These are phyloP conservation scores for Colletotrichum nymphaeae DNA, from an alignment of 2,329 filamentous ascomycete genomes.

Conservation along the genomic window DNA sequence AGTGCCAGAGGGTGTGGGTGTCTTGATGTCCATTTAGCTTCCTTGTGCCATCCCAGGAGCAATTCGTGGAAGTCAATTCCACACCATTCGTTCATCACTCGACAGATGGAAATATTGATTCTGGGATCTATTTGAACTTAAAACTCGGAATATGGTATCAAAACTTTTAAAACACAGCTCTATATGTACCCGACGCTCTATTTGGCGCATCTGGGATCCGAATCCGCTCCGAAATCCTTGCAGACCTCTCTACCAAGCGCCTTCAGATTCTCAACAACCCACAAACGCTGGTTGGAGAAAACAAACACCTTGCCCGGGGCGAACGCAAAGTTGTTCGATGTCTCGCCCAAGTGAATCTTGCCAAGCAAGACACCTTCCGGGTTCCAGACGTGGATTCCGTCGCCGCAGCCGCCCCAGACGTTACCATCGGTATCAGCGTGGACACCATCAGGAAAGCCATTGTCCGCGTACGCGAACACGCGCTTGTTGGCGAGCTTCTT, in stretches of 20 bases:
- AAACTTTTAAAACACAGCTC: background rate
- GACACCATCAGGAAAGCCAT: slow-evolving; percentile 58
- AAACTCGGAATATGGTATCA: background rate
- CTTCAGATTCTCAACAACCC: slow-evolving; percentile 38
- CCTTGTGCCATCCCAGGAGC: too few species aligned
- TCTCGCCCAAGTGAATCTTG: slow-evolving; percentile 53
- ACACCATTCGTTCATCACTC: too few species aligned
- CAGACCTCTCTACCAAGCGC: slow-evolving; percentile 39
- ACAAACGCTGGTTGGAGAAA: slow-evolving; percentile 59
- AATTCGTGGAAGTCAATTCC: too few species aligned
- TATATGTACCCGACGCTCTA: background rate
- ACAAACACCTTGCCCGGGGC: slow-evolving; percentile 56
- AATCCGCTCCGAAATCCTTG: slow-evolving; percentile 38
- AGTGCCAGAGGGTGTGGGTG: too few species aligned
- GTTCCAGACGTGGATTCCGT: slow-evolving; percentile 62
- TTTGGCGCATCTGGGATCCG: slow-evolving; percentile 17
- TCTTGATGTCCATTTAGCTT: too few species aligned
- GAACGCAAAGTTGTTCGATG: slow-evolving; percentile 60
- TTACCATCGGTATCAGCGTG: slow-evolving; percentile 59
- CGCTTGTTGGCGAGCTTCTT: slow-evolving; percentile 51
- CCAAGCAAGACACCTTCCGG: slow-evolving; percentile 57
- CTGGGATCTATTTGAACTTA: background rate
- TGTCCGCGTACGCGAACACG: slow-evolving; percentile 61
- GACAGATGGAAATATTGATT: too few species aligned
- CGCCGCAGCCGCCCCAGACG: slow-evolving; percentile 60